phyloP scores from a whole-genome alignment of 805 yeast species.

The Candida golubevii region DNA sequence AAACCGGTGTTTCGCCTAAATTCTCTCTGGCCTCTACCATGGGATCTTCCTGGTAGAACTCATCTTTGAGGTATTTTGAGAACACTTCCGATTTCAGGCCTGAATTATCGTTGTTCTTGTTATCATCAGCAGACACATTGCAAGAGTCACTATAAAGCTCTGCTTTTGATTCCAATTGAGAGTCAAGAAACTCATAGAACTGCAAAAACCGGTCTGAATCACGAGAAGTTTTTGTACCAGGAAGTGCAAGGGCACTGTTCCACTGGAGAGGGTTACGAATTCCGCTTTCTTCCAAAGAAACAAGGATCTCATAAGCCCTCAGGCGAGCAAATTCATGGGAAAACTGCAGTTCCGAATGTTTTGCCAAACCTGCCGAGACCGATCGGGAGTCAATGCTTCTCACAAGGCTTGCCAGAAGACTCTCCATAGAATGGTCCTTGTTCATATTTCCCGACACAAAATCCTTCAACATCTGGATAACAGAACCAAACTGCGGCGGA shows the following conservation, averaged over 20 bases:
- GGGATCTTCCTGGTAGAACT: conserved; percentile 29
- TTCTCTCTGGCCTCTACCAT: conserved; percentile 30
- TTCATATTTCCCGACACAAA: conserved; percentile 52
- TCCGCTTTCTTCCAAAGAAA: conserved; percentile 18
- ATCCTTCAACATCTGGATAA: conserved; percentile 46
- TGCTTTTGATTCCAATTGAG: conserved; percentile 1
- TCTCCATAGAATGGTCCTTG: conserved; percentile 43
- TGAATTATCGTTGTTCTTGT: background rate
- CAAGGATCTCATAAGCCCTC: conserved; percentile 47
- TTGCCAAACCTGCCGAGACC: background rate
- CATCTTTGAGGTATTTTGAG: conserved; percentile 1
- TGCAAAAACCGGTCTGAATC: conserved; percentile 42
- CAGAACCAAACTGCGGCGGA: conserved; percentile 26
- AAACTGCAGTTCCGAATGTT: conserved; percentile 3
- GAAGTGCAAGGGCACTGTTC: conserved; percentile 44
- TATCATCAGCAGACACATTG: background rate
- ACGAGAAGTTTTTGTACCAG: conserved; percentile 38
- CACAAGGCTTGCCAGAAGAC: conserved; percentile 39
- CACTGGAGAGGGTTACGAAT: conserved; percentile 49
- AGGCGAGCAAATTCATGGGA: conserved; percentile 48
- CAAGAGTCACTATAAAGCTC: background rate
- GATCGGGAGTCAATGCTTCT: conserved; percentile 23
- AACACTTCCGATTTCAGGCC: background rate
- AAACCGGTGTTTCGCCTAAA: conserved; percentile 50
- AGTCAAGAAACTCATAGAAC: conserved; percentile 33